Evolutionary conservation across 306 rosid species (phyloP).

Genomic region (Aeschynomene evenia): DNA sequence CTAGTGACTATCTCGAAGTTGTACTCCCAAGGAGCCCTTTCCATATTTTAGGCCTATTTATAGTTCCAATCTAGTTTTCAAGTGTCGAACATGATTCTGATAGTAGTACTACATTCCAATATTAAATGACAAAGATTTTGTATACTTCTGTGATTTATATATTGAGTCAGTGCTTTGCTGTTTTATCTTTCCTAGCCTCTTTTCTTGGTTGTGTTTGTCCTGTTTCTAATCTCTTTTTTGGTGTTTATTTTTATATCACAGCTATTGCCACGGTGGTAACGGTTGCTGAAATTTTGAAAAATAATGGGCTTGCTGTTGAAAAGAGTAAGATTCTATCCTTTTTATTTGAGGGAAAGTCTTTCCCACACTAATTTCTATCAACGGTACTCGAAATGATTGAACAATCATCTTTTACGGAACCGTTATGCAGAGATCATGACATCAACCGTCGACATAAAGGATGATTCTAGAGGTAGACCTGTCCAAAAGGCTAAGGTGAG

Average conservation of each 20-base stretch:
- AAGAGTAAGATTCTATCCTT: slow-evolving; percentile 48
- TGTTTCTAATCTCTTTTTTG: slow-evolving; percentile 13
- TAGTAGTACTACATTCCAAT: background rate
- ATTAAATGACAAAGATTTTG: background rate
- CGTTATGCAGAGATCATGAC: slow-evolving; percentile 56
- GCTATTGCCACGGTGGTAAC: slow-evolving; percentile 85
- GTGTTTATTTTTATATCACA: slow-evolving; percentile 24
- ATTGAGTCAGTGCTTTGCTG: background rate
- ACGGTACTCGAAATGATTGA: background rate
- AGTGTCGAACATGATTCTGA: background rate
- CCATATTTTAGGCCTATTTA: background rate
- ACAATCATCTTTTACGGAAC: background rate
- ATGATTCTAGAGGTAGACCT: slow-evolving; percentile 64
- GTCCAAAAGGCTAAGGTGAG: slow-evolving; percentile 80
- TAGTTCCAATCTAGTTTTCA: background rate
- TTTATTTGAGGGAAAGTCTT: background rate
- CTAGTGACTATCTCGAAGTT: background rate
- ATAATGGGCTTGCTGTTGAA: slow-evolving; percentile 75
- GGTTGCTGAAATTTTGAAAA: slow-evolving; percentile 77
- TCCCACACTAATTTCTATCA: background rate
- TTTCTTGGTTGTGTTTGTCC: background rate
- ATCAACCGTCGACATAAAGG: slow-evolving; percentile 70
- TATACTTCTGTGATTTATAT: background rate
- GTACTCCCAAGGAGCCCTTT: background rate
- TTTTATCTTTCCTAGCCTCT: background rate